Conservation (phyloP, 2,329 filamentous ascomycete genomes). For the Aphanoascus verrucosus region DNA sequence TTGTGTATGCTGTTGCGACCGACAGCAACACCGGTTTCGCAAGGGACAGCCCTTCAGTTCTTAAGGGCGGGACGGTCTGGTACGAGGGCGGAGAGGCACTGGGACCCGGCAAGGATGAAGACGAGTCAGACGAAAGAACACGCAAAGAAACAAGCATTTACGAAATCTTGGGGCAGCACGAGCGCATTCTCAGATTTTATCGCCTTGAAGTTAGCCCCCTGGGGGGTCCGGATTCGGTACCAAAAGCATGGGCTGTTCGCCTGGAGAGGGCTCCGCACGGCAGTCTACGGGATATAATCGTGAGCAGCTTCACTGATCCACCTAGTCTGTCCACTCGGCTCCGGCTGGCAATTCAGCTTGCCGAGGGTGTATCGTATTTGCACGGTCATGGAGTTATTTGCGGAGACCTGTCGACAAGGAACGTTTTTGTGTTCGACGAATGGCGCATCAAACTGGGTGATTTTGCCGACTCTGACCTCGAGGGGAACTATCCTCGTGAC, state of each 20-base stretch:
- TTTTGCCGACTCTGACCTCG: slow-evolving; percentile 8
- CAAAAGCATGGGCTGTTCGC: slow-evolving; percentile 12
- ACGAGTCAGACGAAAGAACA: slow-evolving; percentile 8
- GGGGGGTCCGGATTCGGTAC: background rate
- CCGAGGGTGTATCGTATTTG: slow-evolving; percentile 6
- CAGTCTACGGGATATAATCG: slow-evolving; percentile 6
- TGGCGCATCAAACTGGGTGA: slow-evolving; percentile 10
- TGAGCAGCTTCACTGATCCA: slow-evolving; percentile 1
- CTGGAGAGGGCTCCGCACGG: slow-evolving; percentile 10
- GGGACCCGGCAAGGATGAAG: slow-evolving; percentile 10
- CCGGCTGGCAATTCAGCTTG: slow-evolving; percentile 9
- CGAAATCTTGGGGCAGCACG: slow-evolving; percentile 7
- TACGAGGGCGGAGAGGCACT: slow-evolving; percentile 11
- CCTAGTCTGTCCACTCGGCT: slow-evolving; percentile 1
- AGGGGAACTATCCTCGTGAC: slow-evolving; percentile 6
- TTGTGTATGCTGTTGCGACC: slow-evolving; percentile 9
- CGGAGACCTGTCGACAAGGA: slow-evolving; percentile 11
- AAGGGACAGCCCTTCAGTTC: slow-evolving; percentile 6
- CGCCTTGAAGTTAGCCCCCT: slow-evolving; percentile 1
- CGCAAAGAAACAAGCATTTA: slow-evolving; percentile 11
- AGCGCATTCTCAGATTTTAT: slow-evolving; percentile 10
- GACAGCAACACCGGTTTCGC: slow-evolving; percentile 8
- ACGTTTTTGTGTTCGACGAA: slow-evolving; percentile 9
- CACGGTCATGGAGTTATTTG: slow-evolving; percentile 4
- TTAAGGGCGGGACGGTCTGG: slow-evolving; percentile 12